phyloP scores from a whole-genome alignment of 768 basidiomycete genomes.

The Mycena haematopus region DNA sequence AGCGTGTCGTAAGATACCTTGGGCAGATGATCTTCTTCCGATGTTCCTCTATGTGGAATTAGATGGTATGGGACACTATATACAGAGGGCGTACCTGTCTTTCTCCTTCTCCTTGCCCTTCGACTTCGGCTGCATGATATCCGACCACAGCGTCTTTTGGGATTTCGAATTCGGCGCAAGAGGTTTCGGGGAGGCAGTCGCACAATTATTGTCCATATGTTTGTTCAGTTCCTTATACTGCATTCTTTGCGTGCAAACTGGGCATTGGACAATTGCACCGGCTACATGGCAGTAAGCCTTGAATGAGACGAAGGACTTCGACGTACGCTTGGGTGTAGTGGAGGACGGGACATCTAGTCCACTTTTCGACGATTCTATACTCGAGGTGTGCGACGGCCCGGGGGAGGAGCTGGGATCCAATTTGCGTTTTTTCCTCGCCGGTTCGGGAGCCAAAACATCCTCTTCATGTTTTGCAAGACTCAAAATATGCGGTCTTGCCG shows the following conservation, averaged over 20 bases:
- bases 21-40: conserved; percentile 55
- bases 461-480: conserved; percentile 45
- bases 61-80: conserved; percentile 5
- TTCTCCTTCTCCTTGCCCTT: conserved; percentile 53
- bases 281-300: conserved; percentile 34
- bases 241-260: conserved; percentile 61
- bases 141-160: conserved; percentile 50
- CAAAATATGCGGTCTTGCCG: conserved; percentile 50
- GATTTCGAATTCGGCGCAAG: conserved; percentile 36
- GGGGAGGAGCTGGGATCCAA: conserved; percentile 8
- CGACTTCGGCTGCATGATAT: conserved; percentile 44
- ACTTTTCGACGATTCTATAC: conserved; percentile 6
- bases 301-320: neutral
- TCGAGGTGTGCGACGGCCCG: conserved; percentile 24
- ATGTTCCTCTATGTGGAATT: conserved; percentile 32
- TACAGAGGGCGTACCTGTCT: conserved; percentile 24
- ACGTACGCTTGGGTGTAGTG: conserved; percentile 5
- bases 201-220: conserved; percentile 73
- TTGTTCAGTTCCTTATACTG: conserved; percentile 55
- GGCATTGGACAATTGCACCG: conserved; percentile 58
- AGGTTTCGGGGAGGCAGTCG: conserved; percentile 30
- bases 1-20: conserved; percentile 70
- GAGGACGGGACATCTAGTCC: neutral
- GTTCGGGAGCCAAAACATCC: neutral
- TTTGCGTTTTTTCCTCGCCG: conserved; percentile 19